Evolutionary conservation across 139 green algal species (phyloP).

Genomic region (Volvox africanus): DNA sequence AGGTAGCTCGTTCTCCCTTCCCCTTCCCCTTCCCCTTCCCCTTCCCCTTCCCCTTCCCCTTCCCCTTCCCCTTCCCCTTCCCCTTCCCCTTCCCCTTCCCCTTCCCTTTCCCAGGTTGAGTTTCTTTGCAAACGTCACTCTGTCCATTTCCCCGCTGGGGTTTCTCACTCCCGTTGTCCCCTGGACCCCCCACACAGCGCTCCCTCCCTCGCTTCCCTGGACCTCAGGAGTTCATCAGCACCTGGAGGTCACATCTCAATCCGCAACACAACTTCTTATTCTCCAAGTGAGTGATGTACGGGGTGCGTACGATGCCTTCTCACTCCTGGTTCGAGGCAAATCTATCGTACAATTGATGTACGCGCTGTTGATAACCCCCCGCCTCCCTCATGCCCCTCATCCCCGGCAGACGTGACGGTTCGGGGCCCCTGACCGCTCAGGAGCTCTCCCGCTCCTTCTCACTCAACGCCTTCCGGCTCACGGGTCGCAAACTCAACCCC

Average conservation of each 20-base stretch:
- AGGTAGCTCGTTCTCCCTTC: too few relatives aligned
- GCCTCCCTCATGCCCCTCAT: not conserved
- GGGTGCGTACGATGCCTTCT: too few relatives aligned
- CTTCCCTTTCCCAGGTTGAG: too few relatives aligned
- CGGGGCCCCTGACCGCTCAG: not conserved
- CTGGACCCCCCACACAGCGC: too few relatives aligned
- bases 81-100: too few relatives aligned
- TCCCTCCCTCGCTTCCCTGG: too few relatives aligned
- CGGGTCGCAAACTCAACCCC: slow-evolving; percentile 12
- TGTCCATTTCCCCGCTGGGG: too few relatives aligned
- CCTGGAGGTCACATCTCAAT: slow-evolving; percentile 2
- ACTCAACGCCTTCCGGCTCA: slow-evolving; percentile 19
- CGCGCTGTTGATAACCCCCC: not conserved
- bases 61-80: too few relatives aligned
- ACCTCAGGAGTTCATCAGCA: slow-evolving; percentile 26
- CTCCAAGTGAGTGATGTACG: not conserved
- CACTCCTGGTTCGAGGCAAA: not conserved
- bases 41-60: too few relatives aligned
- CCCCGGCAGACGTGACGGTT: slow-evolving; percentile 21
- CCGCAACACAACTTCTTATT: slow-evolving; percentile 11
- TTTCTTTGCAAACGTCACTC: too few relatives aligned
- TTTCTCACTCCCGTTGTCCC: too few relatives aligned
- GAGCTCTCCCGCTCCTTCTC: slow-evolving; percentile 31
- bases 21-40: too few relatives aligned
- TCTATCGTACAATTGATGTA: not conserved